Conservation (phyloP, 2,329 filamentous ascomycete species). For the Colletotrichum australisinense region DNA sequence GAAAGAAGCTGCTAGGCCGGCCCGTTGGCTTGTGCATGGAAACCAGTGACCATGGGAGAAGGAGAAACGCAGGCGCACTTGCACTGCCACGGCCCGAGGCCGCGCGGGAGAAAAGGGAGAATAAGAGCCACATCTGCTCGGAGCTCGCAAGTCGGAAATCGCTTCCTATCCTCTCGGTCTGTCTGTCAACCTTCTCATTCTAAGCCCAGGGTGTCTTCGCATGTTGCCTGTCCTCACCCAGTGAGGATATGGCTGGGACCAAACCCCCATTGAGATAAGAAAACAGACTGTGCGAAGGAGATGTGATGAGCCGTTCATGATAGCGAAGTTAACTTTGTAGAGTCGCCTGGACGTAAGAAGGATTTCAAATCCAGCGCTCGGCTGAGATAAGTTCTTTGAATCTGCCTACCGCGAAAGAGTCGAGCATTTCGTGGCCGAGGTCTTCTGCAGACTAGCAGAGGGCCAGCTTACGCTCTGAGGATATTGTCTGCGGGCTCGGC, state of each 20-base stretch:
- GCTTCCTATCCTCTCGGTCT: background rate
- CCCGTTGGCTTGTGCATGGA: background rate
- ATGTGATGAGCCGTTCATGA: background rate
- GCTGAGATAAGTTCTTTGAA: background rate
- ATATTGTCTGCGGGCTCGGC: background rate
- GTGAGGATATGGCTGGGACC: no score
- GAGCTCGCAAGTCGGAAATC: background rate
- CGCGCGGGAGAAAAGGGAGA: background rate
- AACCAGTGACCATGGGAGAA: background rate
- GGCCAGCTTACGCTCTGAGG: conserved; percentile 1
- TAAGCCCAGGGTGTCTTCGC: background rate
- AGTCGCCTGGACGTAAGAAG: background rate
- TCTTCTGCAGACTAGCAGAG: conserved; percentile 8
- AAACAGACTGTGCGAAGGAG: background rate
- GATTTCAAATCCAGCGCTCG: background rate
- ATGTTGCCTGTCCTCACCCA: background rate
- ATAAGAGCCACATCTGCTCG: background rate
- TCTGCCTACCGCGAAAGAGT: background rate
- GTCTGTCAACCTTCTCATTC: background rate
- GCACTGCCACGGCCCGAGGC: background rate
- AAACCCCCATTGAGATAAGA: background rate
- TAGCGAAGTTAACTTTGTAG: background rate
- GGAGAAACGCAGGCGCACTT: background rate
- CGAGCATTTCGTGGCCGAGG: background rate
- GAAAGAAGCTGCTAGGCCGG: background rate